These are phyloP conservation scores for Thraustochytrium sp. DNA, from an alignment of 352 stramenopile genomes.

Conservation along the genomic window DNA sequence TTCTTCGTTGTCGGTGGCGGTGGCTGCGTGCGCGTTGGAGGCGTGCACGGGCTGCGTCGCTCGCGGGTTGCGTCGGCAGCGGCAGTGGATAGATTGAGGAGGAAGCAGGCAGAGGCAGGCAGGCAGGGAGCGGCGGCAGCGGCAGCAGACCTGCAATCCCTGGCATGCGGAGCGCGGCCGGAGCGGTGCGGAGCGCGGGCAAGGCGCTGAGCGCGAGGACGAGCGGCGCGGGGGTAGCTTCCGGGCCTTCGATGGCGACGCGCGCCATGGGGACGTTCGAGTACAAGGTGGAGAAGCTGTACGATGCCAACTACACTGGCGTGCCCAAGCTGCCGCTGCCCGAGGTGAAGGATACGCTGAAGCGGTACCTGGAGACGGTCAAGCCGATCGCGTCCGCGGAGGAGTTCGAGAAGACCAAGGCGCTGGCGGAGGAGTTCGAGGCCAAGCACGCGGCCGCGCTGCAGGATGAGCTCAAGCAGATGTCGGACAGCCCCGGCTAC, in stretches of 20 bases:
- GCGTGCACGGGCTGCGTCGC: no score
- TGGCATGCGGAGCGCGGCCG: no score
- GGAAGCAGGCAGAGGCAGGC: no score
- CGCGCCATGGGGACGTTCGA: constrained; percentile 11
- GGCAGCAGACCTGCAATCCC: no score
- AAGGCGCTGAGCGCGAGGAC: no score
- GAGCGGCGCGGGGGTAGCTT: no score
- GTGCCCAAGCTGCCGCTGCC: constrained; percentile 59
- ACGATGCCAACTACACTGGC: constrained; percentile 43
- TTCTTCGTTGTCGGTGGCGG: no score
- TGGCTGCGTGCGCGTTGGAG: no score
- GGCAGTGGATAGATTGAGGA: no score
- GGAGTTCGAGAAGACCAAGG: constrained; percentile 60
- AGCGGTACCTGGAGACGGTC: constrained; percentile 67
- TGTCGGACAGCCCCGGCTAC: constrained; percentile 53
- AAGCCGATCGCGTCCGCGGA: constrained; percentile 59
- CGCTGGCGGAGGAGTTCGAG: constrained; percentile 58
- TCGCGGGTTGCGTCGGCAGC: no score
- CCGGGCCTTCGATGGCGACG: constrained; percentile 2
- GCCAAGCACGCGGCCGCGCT: constrained; percentile 16
- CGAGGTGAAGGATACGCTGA: constrained; percentile 64
- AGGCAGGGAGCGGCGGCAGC: no score
- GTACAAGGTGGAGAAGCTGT: constrained; percentile 42
- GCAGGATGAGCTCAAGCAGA: constrained; percentile 25
- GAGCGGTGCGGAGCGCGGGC: no score